A percentile compares a stretch with the other conserved stretches of the same genome.
Evolutionary conservation across 345 rosid species (phyloP).

Genomic region (Clausena lansium): DNA sequence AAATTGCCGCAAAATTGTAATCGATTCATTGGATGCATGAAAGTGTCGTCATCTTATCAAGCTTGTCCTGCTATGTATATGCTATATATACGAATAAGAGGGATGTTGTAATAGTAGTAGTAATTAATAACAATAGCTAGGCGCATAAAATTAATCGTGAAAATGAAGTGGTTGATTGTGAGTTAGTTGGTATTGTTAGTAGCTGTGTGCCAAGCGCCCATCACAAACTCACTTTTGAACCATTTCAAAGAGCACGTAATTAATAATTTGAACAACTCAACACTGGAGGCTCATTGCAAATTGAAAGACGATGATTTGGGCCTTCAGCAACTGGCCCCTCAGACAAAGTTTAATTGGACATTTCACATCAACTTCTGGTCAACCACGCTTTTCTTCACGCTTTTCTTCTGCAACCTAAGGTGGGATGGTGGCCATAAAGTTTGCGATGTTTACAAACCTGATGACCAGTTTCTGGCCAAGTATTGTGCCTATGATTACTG

Average conservation of each 20-base stretch:
- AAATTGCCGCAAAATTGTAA: no score
- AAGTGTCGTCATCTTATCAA: no score
- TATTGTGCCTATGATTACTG: not conserved
- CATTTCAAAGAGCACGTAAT: not conserved
- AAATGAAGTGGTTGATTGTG: not conserved
- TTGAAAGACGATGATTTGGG: constrained; percentile 23
- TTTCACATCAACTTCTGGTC: not conserved
- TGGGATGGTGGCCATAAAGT: not conserved
- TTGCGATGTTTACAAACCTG: not conserved
- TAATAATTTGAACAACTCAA: not conserved
- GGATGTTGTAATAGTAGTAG: no score
- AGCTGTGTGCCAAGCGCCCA: not conserved
- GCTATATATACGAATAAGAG: no score
- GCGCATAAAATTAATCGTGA: no score
- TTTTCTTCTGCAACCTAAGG: not conserved
- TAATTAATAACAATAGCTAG: no score
- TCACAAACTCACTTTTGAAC: not conserved
- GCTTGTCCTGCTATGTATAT: no score
- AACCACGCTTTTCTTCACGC: not conserved
- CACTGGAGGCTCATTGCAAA: constrained; percentile 13
- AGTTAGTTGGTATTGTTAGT: not conserved
- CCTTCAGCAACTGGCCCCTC: not conserved
- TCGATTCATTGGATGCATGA: no score
- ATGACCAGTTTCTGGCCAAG: not conserved
- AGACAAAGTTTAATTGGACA: not conserved